Percentiles rank a stretch among this genome's conserved stretches.
These are phyloP conservation scores for Grosmannia serpens DNA, from an alignment of 2,329 filamentous ascomycete genomes.

Conservation along the genomic window DNA sequence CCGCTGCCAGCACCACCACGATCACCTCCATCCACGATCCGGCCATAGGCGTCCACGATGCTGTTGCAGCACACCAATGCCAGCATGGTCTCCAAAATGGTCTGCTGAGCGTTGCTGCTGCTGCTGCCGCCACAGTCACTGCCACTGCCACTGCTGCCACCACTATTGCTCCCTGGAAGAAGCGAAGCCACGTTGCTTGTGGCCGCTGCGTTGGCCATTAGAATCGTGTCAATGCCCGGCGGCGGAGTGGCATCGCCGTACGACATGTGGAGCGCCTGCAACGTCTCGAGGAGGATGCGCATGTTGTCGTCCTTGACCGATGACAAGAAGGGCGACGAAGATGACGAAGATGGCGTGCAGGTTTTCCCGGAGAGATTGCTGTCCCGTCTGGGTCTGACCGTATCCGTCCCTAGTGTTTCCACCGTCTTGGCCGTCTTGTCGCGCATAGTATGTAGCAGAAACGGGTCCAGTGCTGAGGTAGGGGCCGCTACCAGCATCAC, in stretches of 20 bases:
- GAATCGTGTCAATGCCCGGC: neutral
- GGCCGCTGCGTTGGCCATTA: neutral
- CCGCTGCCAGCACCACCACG: neutral
- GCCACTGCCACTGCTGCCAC: neutral
- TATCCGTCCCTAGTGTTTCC: too few relatives aligned
- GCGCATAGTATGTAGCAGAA: neutral
- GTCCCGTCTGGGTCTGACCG: too few relatives aligned
- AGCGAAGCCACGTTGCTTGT: neutral
- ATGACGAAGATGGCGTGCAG: too few relatives aligned
- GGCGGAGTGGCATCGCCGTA: neutral
- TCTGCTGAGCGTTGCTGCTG: neutral
- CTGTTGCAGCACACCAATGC: neutral
- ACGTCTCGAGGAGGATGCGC: neutral
- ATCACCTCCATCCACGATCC: neutral
- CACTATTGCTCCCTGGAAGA: too few relatives aligned
- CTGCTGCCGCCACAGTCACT: too few relatives aligned
- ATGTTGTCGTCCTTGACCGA: neutral
- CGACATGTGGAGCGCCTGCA: neutral
- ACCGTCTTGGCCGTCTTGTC: neutral
- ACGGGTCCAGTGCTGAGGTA: neutral
- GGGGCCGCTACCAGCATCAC: neutral
- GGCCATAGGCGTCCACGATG: neutral
- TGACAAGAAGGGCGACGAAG: too few relatives aligned
- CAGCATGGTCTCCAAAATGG: neutral
- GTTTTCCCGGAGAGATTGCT: too few relatives aligned